These are phyloP conservation scores for Nemania bipapillata DNA, from an alignment of 2,329 filamentous ascomycete genomes.

Conservation along the genomic window DNA sequence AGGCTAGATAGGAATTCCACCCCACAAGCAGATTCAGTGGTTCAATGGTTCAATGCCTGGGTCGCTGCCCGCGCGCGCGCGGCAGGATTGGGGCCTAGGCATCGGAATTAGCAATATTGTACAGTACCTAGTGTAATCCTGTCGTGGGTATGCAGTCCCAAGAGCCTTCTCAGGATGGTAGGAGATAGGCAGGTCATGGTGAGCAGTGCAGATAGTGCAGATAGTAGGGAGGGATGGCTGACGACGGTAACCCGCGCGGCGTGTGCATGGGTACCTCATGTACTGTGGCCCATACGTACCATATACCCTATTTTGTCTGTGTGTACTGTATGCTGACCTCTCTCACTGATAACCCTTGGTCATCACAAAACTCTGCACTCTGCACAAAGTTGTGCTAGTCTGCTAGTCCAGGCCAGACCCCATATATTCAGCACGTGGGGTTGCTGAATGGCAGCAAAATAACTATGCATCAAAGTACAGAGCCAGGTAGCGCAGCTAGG, in stretches of 20 bases:
- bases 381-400: slow-evolving; percentile 28
- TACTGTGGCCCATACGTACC: background rate
- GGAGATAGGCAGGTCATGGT: background rate
- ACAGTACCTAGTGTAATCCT: background rate
- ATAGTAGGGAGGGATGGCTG: background rate
- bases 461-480: slow-evolving; percentile 36
- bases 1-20: slow-evolving; percentile 4
- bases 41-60: slow-evolving; percentile 12
- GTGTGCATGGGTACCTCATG: slow-evolving; percentile 9
- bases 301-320: background rate
- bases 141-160: slow-evolving; percentile 14
- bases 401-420: slow-evolving; percentile 24
- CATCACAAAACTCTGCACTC: slow-evolving; percentile 37
- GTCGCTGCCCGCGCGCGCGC: slow-evolving; percentile 22
- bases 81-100: slow-evolving; percentile 27
- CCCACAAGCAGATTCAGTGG: slow-evolving; percentile 18
- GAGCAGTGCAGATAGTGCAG: slow-evolving; percentile 5
- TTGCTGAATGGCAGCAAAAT: slow-evolving; percentile 46
- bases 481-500: background rate
- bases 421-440: slow-evolving; percentile 44
- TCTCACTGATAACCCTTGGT: slow-evolving; percentile 34
- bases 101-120: slow-evolving; percentile 16
- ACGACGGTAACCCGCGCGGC: slow-evolving; percentile 13
- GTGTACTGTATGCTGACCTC: slow-evolving; percentile 25
- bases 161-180: slow-evolving; percentile 28